phyloP scores from a whole-genome alignment of 2,329 filamentous ascomycete species.

The Beauveria australis region DNA sequence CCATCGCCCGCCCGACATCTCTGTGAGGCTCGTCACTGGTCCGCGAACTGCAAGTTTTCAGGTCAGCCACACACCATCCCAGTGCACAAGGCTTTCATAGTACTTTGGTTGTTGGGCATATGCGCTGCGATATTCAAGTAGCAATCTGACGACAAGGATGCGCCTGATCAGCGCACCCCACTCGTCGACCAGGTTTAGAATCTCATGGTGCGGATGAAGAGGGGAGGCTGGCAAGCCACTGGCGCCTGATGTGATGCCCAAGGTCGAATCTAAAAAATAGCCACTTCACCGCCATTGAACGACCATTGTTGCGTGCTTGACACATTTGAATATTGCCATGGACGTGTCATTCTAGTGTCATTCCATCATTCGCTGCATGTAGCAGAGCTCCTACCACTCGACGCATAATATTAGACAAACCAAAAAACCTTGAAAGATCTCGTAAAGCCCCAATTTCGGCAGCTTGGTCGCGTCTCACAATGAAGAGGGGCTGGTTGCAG shows the following conservation, averaged over 20 bases:
- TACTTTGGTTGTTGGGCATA: neutral
- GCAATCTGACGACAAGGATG: neutral
- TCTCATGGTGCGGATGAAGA: neutral
- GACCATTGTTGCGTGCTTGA: neutral
- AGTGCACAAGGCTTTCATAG: neutral
- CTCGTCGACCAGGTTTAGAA: neutral
- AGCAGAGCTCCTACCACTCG: too few species aligned
- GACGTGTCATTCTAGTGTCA: too few species aligned
- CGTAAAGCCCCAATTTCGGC: neutral
- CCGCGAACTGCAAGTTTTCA: neutral
- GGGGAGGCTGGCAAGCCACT: conserved; percentile 4
- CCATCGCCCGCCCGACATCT: neutral
- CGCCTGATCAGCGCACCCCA: neutral
- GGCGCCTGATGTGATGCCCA: conserved; percentile 2
- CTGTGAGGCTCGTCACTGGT: neutral
- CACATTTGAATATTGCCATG: too few species aligned
- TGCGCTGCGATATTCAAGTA: neutral
- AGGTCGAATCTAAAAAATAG: neutral
- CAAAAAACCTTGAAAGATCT: too few species aligned
- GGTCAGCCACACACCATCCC: neutral
- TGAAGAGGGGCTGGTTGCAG: neutral
- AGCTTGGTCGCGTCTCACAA: neutral
- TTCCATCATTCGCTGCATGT: too few species aligned
- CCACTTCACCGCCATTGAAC: neutral
- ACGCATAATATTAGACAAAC: too few species aligned